These are phyloP conservation scores for Phytopythium litorale DNA, from an alignment of 352 stramenopile species.

Conservation along the genomic window DNA sequence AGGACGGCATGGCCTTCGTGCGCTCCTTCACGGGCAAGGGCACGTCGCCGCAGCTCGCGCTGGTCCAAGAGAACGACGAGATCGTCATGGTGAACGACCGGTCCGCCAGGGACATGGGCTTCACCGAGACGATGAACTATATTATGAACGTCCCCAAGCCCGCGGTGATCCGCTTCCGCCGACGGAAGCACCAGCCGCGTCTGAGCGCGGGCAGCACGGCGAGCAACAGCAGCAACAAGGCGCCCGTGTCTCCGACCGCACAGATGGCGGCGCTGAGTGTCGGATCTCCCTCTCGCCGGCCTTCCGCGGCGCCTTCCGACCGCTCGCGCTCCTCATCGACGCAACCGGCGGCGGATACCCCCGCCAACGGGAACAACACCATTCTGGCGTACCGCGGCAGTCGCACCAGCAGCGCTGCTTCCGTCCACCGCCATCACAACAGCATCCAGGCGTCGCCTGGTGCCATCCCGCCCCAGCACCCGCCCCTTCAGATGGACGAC, in stretches of 20 bases:
- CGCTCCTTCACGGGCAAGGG: slow-evolving; percentile 80
- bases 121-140: slow-evolving; percentile 80
- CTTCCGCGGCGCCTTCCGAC: slow-evolving; percentile 8
- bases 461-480: slow-evolving; percentile 18
- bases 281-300: slow-evolving; percentile 7
- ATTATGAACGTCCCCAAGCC: slow-evolving; percentile 85
- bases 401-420: slow-evolving; percentile 23
- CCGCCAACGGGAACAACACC: neutral
- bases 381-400: slow-evolving; percentile 26
- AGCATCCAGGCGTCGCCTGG: neutral
- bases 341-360: neutral
- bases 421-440: slow-evolving; percentile 15
- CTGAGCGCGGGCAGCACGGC: slow-evolving; percentile 6
- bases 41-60: slow-evolving; percentile 58
- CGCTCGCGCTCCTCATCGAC: slow-evolving; percentile 9
- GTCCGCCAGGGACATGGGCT: slow-evolving; percentile 44
- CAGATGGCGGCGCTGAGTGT: slow-evolving; percentile 24
- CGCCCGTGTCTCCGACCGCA: slow-evolving; percentile 13
- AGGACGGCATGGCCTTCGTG: slow-evolving; percentile 57
- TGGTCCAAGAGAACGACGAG: slow-evolving; percentile 75
- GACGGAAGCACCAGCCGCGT: slow-evolving; percentile 4
- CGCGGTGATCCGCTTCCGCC: slow-evolving; percentile 69
- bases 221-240: slow-evolving; percentile 13
- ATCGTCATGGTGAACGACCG: slow-evolving; percentile 80
- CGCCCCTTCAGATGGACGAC: slow-evolving; percentile 21